These are phyloP conservation scores for Fusarium torreyae DNA, from an alignment of 2,329 filamentous ascomycete genomes.

Conservation along the genomic window DNA sequence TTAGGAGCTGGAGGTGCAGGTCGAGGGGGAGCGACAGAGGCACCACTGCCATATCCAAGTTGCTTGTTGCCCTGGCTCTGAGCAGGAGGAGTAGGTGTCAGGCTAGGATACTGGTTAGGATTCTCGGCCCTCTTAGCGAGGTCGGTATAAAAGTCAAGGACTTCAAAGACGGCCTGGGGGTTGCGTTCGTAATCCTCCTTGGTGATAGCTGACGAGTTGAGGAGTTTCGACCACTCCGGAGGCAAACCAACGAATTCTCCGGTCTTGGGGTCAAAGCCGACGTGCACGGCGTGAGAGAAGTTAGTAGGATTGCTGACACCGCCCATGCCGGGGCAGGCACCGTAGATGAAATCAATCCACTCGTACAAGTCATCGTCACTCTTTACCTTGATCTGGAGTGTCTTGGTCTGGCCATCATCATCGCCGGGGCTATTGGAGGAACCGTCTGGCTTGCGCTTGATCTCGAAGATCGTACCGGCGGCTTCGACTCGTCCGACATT, in stretches of 20 bases:
- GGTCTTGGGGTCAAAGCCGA: constrained; percentile 95
- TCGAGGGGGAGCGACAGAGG: constrained; percentile 77
- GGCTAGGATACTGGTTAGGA: constrained; percentile 76
- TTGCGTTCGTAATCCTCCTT: constrained; percentile 99
- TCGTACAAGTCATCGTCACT: constrained; percentile 97
- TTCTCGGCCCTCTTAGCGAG: constrained; percentile 83
- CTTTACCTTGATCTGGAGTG: constrained; percentile 93
- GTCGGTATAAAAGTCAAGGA: constrained; percentile 88
- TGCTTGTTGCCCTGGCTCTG: constrained; percentile 72
- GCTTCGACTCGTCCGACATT: constrained; percentile 93
- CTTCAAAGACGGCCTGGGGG: constrained; percentile 86
- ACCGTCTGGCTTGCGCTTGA: constrained; percentile 81
- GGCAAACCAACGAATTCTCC: constrained; percentile 96
- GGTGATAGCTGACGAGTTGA: constrained; percentile 96
- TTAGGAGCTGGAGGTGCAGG: constrained; percentile 67
- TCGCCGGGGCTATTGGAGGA: constrained; percentile 80
- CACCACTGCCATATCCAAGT: constrained; percentile 71
- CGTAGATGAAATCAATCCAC: constrained; percentile 99
- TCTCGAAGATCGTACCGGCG: constrained; percentile 93
- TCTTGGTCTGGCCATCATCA: constrained; percentile 84
- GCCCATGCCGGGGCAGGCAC: constrained; percentile 96
- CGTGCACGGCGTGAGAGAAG: constrained; percentile 96
- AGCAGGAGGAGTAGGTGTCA: constrained; percentile 77
- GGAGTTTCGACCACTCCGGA: constrained; percentile 95
- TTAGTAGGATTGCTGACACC: constrained; percentile 99